phyloP scores from a whole-genome alignment of 1,284 basidiomycete species.

The Apiotrichum laibachii region DNA sequence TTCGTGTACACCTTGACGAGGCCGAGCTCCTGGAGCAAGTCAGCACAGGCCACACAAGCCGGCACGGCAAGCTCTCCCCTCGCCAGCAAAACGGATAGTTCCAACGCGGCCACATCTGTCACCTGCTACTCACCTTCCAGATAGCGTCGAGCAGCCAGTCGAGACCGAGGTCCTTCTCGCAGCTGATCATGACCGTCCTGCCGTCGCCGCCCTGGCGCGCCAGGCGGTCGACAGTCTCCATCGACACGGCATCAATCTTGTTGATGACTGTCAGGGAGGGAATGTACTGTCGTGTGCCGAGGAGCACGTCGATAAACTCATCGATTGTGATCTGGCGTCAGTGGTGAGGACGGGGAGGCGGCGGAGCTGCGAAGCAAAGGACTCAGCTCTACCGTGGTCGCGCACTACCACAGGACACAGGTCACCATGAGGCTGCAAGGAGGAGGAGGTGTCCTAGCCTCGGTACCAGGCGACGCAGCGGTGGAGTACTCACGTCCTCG shows the following conservation, averaged over 20 bases:
- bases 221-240: constrained; percentile 84
- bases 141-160: constrained; percentile 84
- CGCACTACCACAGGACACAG: background rate
- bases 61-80: no score
- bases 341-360: background rate
- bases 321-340: constrained; percentile 78
- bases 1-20: constrained; percentile 95
- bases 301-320: constrained; percentile 95
- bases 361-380: background rate
- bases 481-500: constrained; percentile 72
- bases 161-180: constrained; percentile 84
- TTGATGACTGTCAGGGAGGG: constrained; percentile 93
- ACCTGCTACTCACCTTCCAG: constrained; percentile 67
- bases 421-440: no score
- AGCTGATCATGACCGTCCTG: constrained; percentile 82
- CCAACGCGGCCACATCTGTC: no score
- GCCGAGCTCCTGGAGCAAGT: constrained; percentile 62
- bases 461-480: no score
- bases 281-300: constrained; percentile 88
- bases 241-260: constrained; percentile 83
- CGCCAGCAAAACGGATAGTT: background rate
- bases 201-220: constrained; percentile 71
- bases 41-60: no score
- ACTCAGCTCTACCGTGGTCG: no score
- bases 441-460: no score